phyloP scores from a whole-genome alignment of 2,329 filamentous ascomycete species.

The Fusarium beomiforme region DNA sequence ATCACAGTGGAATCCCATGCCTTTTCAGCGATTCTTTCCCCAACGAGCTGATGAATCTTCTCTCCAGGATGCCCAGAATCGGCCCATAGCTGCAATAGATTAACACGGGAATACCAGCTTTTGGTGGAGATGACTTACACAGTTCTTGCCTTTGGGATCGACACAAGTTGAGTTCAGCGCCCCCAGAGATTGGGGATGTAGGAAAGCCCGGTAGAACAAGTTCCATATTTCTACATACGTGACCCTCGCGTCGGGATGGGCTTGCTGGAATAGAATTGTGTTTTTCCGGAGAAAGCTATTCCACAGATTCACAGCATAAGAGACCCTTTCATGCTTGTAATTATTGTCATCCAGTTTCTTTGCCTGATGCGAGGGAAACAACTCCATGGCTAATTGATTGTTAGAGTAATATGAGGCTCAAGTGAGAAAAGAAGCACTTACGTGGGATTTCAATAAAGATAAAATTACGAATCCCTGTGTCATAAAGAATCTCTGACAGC shows the following conservation, averaged over 20 bases:
- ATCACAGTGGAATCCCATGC: background rate
- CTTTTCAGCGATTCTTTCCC: background rate
- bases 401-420: background rate
- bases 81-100: background rate
- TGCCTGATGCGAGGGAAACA: background rate
- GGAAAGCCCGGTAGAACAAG: conserved; percentile 1
- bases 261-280: background rate
- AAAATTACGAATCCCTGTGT: background rate
- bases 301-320: background rate
- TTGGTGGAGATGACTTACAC: background rate
- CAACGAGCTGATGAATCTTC: background rate
- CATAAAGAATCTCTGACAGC: background rate
- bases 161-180: background rate
- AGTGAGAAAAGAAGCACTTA: background rate
- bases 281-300: background rate
- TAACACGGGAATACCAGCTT: background rate
- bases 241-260: background rate
- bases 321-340: background rate
- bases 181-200: background rate
- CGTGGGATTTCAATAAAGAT: background rate
- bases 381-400: background rate
- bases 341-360: background rate
- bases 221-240: background rate
- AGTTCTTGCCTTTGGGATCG: background rate
- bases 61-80: background rate